Percentiles rank a stretch among this genome's conserved stretches.
These are phyloP conservation scores for Coemansia sp. DNA, from an alignment of 192 early-diverging fungal genomes.

Conservation along the genomic window DNA sequence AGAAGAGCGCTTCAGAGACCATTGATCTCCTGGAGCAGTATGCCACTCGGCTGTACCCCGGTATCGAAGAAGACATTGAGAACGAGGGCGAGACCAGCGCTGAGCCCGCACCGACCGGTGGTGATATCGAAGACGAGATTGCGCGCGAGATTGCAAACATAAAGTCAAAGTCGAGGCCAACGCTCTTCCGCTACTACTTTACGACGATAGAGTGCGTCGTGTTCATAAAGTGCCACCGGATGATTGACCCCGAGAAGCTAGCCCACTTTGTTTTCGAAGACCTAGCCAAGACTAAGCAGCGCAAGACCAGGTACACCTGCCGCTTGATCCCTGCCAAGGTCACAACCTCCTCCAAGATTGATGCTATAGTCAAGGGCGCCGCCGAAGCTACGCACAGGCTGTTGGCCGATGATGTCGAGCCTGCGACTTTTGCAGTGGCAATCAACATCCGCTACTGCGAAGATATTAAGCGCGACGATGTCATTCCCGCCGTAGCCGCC, in stretches of 20 bases:
- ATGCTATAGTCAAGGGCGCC: slow-evolving; percentile 43
- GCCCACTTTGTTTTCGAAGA: slow-evolving; percentile 51
- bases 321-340: slow-evolving; percentile 46
- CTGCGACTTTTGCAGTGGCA: slow-evolving; percentile 50
- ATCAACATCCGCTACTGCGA: slow-evolving; percentile 54
- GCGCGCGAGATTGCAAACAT: slow-evolving; percentile 49
- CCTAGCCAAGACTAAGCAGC: slow-evolving; percentile 37
- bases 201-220: slow-evolving; percentile 49
- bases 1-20: slow-evolving; percentile 40
- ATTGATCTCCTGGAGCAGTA: slow-evolving; percentile 53
- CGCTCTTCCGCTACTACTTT: slow-evolving; percentile 42
- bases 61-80: slow-evolving; percentile 38
- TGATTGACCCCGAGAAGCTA: slow-evolving; percentile 43
- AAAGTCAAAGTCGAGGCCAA: slow-evolving; percentile 31
- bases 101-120: slow-evolving; percentile 1
- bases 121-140: slow-evolving; percentile 50
- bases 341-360: slow-evolving; percentile 45
- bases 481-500: slow-evolving; percentile 50
- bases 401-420: slow-evolving; percentile 48
- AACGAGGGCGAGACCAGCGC: slow-evolving; percentile 18
- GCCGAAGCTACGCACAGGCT: slow-evolving; percentile 28
- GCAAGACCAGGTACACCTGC: slow-evolving; percentile 43
- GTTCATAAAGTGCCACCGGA: slow-evolving; percentile 46
- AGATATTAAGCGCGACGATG: slow-evolving; percentile 43
- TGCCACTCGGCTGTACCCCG: slow-evolving; percentile 40